Evolutionary conservation across 2,329 filamentous ascomycete genomes (phyloP).

Genomic region (Colletotrichum eleusines): DNA sequence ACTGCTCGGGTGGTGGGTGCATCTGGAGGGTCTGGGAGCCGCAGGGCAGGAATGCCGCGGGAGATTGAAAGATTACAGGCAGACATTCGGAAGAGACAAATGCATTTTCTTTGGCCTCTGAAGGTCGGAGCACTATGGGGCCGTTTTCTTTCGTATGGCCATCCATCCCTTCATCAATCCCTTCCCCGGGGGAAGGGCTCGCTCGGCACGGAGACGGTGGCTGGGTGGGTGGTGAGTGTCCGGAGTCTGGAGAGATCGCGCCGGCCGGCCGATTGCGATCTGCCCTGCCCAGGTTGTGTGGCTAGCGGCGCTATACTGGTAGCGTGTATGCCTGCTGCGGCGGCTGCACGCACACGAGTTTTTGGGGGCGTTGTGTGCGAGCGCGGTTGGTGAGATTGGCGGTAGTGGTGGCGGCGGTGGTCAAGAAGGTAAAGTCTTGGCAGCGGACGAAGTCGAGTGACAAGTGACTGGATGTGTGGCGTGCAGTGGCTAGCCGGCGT

Average conservation of each 20-base stretch:
- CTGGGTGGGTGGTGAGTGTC: constrained; percentile 9
- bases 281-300: neutral
- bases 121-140: neutral
- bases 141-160: constrained; percentile 18
- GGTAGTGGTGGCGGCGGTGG: neutral
- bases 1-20: too few species aligned
- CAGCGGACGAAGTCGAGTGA: constrained; percentile 22
- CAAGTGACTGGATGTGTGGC: constrained; percentile 34
- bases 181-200: neutral
- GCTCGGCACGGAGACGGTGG: constrained; percentile 2
- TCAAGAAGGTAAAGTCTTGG: constrained; percentile 19
- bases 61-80: constrained; percentile 9
- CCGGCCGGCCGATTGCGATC: neutral
- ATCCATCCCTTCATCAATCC: neutral
- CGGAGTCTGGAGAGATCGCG: constrained; percentile 3
- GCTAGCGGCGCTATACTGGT: neutral
- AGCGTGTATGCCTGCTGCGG: neutral
- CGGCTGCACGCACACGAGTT: neutral
- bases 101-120: neutral
- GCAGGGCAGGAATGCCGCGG: neutral
- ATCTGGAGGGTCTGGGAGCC: too few species aligned
- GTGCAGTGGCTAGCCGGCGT: constrained; percentile 30
- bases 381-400: constrained; percentile 13
- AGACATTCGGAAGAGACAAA: neutral
- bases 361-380: neutral